Percentiles rank a stretch among this genome's conserved stretches.
phyloP scores from a whole-genome alignment of 2,329 filamentous ascomycete species.

The Ceratocystis eucalypticola region DNA sequence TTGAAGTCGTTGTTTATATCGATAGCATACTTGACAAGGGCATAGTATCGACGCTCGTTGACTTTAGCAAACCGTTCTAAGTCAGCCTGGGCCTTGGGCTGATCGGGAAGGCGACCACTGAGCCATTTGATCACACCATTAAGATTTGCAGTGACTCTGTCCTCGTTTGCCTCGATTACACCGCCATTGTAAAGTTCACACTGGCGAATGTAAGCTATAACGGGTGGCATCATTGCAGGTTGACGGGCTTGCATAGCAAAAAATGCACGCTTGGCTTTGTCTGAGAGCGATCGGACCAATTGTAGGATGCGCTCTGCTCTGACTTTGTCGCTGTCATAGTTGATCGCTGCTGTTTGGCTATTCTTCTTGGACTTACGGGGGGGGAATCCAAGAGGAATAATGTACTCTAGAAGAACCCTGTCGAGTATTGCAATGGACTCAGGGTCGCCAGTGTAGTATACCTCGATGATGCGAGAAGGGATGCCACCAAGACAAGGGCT shows the following conservation, averaged over 20 bases:
- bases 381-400: constrained; percentile 83
- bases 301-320: constrained; percentile 74
- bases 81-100: constrained; percentile 56
- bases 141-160: constrained; percentile 55
- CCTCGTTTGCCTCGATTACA: constrained; percentile 58
- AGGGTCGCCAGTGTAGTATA: constrained; percentile 76
- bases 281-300: constrained; percentile 64
- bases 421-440: constrained; percentile 79
- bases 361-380: constrained; percentile 50
- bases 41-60: constrained; percentile 80
- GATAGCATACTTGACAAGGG: constrained; percentile 75
- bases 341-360: constrained; percentile 34
- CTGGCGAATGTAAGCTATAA: constrained; percentile 64
- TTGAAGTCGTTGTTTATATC: constrained; percentile 80
- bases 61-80: constrained; percentile 81
- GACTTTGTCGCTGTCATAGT: constrained; percentile 54
- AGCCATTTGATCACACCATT: constrained; percentile 61
- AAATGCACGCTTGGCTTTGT: constrained; percentile 70
- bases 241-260: constrained; percentile 75
- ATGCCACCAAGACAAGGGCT: constrained; percentile 63
- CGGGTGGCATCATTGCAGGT: constrained; percentile 55
- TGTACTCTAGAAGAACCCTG: constrained; percentile 68
- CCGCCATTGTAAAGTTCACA: constrained; percentile 87
- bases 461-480: constrained; percentile 72
- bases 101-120: constrained; percentile 62